phyloP scores from a whole-genome alignment of 768 basidiomycete species.

The Lactifluus subvellereus region DNA sequence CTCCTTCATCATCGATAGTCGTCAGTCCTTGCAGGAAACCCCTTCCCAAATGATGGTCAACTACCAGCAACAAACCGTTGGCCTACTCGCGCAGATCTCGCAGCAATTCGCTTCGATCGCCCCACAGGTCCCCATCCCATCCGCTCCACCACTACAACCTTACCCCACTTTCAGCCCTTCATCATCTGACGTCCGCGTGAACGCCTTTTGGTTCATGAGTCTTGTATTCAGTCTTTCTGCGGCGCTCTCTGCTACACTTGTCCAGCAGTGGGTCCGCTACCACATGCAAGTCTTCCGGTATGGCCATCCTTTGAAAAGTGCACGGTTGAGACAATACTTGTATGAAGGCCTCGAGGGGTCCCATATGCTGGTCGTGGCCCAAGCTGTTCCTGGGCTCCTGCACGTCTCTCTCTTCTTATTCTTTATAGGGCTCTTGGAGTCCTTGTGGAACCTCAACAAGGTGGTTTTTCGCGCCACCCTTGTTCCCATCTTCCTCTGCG shows the following conservation, averaged over 20 bases:
- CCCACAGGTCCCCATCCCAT: background rate
- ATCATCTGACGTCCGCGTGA: constrained; percentile 34
- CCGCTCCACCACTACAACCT: background rate
- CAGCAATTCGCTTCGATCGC: background rate
- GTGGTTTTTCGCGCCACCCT: constrained; percentile 9
- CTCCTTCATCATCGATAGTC: constrained; percentile 5
- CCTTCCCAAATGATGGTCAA: background rate
- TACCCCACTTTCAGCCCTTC: constrained; percentile 24
- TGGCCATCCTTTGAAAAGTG: constrained; percentile 31
- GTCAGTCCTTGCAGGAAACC: constrained; percentile 2
- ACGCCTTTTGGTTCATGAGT: constrained; percentile 38
- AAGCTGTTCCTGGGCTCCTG: constrained; percentile 41
- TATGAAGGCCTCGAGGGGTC: constrained; percentile 39
- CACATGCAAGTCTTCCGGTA: constrained; percentile 30
- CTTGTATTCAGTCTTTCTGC: constrained; percentile 37
- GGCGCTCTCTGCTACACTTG: constrained; percentile 41
- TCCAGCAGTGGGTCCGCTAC: constrained; percentile 45
- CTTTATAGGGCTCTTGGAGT: constrained; percentile 43
- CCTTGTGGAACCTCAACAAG: constrained; percentile 32
- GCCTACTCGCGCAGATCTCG: constrained; percentile 12
- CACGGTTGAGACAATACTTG: constrained; percentile 36
- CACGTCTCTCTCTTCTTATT: constrained; percentile 49
- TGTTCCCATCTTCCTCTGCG: constrained; percentile 10
- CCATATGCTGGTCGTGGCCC: constrained; percentile 37
- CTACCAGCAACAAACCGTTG: constrained; percentile 7